Conservation (phyloP, 2,329 filamentous ascomycete genomes). For the Huntiella bhutanensis region DNA sequence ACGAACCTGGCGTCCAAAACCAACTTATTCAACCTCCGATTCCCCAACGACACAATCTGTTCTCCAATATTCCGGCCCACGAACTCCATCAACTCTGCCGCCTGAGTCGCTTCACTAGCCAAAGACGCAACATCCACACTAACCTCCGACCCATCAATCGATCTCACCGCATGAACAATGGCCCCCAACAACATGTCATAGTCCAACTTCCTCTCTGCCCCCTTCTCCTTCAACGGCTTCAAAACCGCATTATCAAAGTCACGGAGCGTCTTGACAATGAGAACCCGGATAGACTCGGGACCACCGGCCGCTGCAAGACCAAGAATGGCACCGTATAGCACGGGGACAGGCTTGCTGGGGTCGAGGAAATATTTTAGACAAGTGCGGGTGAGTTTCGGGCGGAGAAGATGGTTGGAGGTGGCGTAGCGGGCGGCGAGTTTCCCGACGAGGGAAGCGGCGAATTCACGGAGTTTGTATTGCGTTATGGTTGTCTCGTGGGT, state of each 20-base stretch:
- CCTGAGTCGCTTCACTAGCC: conserved; percentile 17
- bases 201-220: conserved; percentile 27
- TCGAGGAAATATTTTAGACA: conserved; percentile 87
- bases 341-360: conserved; percentile 59
- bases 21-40: conserved; percentile 28
- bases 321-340: conserved; percentile 75
- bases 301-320: conserved; percentile 64
- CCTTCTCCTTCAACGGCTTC: conserved; percentile 32
- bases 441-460: conserved; percentile 64
- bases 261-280: conserved; percentile 37
- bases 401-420: conserved; percentile 60
- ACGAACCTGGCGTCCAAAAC: conserved; percentile 37
- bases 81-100: conserved; percentile 31
- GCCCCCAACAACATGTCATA: conserved; percentile 36
- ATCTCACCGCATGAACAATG: conserved; percentile 33
- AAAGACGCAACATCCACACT: conserved; percentile 2
- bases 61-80: conserved; percentile 35
- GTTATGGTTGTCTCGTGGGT: conserved; percentile 34
- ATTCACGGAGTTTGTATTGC: conserved; percentile 66
- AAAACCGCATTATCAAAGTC: conserved; percentile 34
- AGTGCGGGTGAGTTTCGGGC: conserved; percentile 76
- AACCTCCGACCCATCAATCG: conserved; percentile 21
- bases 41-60: conserved; percentile 26
- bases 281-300: conserved; percentile 35
- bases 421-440: conserved; percentile 68